Evolutionary conservation across 2,329 filamentous ascomycete genomes (phyloP), one percentile per base, ranked within the genome.

Genomic region (Trichoderma sp.): DNA sequence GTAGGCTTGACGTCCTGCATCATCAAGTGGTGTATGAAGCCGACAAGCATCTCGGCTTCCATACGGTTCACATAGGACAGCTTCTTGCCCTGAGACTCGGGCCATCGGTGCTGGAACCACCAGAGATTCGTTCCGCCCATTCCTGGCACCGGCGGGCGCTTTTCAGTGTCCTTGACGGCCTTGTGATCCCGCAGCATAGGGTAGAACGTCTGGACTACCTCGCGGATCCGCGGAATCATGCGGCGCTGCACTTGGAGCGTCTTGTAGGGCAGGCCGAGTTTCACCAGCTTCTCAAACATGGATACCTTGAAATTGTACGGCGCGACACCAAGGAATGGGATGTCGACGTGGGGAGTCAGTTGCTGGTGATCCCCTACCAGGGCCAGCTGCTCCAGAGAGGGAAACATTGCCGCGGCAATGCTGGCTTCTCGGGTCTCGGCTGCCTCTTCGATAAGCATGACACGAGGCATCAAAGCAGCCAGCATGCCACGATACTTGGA

Each of bases 311-410:
- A 80, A 68, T 85, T 82, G 73, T 85, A 92, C 0, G 90, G 90
- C 0, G 82, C 74, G 0, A 78, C 76, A 43, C 84, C 84, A 1
- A 93, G 82, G 1, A 84, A 82, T 2, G 77, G 78, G 1, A 90
- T 80, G 51, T 89, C 84, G 64, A 88, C 90, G 52, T 88, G 85
- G 0, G 88, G 91, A 10, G 88, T 85, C 2, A 96, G 80, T 72
- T 96, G 92, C 74, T 91, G 85, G 69, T 96, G 92, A 71, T 96
- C 92, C 0, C 92, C 92, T 0, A 96, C 80, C 0, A 87, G 76
- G 5, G 86, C 78, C 0, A 87, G 75, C 63, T 86, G 84, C 54
- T 86, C 78, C 2, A 87, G 72, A 1, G 79, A 81, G 3, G 79
- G 79, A 44, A 83, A 82, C 7, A 85, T 70, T 0, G 82, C 83